Evolutionary conservation across 345 rosid genomes (phyloP).

Genomic region (Pugionium cornutum): DNA sequence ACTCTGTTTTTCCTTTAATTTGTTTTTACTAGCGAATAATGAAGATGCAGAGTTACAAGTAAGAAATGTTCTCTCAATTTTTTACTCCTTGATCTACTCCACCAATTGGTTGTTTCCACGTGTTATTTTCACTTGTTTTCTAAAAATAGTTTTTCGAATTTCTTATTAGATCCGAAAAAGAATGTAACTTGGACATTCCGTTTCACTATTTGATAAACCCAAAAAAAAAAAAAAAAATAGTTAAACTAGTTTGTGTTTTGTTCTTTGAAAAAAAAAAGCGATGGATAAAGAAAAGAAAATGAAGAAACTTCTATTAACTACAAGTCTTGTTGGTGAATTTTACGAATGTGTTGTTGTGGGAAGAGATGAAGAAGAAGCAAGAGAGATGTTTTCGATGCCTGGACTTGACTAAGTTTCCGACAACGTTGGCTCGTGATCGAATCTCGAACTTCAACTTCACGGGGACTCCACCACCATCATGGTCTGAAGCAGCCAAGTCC

Average conservation of each 20-base stretch:
- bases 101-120: conserved; percentile 6
- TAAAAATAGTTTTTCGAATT: background rate
- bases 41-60: background rate
- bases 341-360: conserved; percentile 14
- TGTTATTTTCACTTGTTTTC: background rate
- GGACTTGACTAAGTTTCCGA: conserved; percentile 69
- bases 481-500: conserved; percentile 46
- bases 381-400: conserved; percentile 49
- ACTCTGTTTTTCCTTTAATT: conserved; percentile 1
- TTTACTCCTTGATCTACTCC: conserved; percentile 19
- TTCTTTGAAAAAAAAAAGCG: too few species aligned
- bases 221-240: background rate
- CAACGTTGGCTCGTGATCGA: conserved; percentile 59
- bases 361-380: conserved; percentile 43
- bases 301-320: conserved; percentile 7
- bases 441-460: conserved; percentile 58
- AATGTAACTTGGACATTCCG: conserved; percentile 18
- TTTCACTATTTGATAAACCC: background rate
- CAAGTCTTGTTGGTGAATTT: conserved; percentile 29
- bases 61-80: conserved; percentile 23
- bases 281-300: background rate
- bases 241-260: too few species aligned
- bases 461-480: conserved; percentile 47
- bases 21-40: background rate
- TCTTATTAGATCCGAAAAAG: background rate